phyloP scores from a whole-genome alignment of 306 rosid species.

The Hylodesmum podocarpum region DNA sequence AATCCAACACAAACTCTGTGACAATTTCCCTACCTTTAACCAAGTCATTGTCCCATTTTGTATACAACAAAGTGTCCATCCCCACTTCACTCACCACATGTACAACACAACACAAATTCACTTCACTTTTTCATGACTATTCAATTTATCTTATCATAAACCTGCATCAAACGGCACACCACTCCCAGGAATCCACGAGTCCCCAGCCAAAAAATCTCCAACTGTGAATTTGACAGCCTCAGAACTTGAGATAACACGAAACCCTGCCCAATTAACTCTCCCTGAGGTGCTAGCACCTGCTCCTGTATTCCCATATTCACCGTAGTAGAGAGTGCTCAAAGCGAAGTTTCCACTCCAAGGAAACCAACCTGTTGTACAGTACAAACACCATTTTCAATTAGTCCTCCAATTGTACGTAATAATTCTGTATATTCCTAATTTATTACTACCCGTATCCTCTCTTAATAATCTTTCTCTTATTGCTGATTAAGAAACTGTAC shows the following conservation, averaged over 20 bases:
- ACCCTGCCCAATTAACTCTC: constrained; percentile 74
- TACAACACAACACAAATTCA: too few relatives aligned
- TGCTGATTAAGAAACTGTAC: too few relatives aligned
- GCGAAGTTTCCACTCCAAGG: constrained; percentile 72
- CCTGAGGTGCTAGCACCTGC: constrained; percentile 55
- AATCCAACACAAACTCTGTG: constrained; percentile 25
- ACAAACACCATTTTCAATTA: neutral
- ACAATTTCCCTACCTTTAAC: neutral
- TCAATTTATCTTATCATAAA: too few relatives aligned
- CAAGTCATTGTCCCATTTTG: neutral
- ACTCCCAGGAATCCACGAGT: constrained; percentile 53
- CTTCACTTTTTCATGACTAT: too few relatives aligned
- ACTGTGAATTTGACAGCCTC: constrained; percentile 65
- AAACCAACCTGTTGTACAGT: constrained; percentile 61
- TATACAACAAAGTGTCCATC: neutral
- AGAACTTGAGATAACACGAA: constrained; percentile 38
- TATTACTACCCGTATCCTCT: too few relatives aligned
- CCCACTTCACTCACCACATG: neutral
- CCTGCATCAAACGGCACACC: constrained; percentile 67
- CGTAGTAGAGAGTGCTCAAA: constrained; percentile 60
- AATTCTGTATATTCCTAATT: too few relatives aligned
- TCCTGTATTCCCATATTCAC: constrained; percentile 65
- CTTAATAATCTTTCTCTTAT: too few relatives aligned
- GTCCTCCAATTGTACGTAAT: too few relatives aligned
- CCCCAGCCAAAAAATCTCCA: constrained; percentile 58